Base-by-base conservation (phyloP, 2,329 filamentous ascomycete genomes). In the Polychaeton citri region DNA sequence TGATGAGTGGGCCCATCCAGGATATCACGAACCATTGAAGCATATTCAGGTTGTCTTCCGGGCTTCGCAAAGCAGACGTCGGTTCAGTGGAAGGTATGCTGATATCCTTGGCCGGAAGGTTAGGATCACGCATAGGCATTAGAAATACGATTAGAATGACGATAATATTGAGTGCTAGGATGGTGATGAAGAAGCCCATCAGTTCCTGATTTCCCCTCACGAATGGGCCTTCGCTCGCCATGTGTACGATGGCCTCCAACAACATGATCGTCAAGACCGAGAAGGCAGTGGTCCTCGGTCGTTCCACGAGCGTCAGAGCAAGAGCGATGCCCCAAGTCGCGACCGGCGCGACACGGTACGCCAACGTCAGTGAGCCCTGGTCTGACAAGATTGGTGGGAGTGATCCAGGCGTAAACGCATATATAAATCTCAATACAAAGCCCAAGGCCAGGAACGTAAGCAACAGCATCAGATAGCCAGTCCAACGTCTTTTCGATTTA, bases 11-110 rank as follows among this genome's bases (percentile, higher is more conserved):
- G 1, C 66, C 64, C 61, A 93, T 79, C 86, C 86, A 94, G 0
- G 74, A 81, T 19, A 93, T 79, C 5, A 74, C 79, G 72, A 88
- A 81, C 60, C 84, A 94, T 46, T 87, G 81, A 71, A 83, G 86
- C 1, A 87, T 64, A 1, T 71, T 81, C 17, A 93, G 55, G 43
- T 81, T 76, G 47, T 94, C 86, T 54, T 94, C 86, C 0, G 86
- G 79, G 33, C 71, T 77, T 19, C 84, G 78, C n/a, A 81, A 61
- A 2, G 66, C 57, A 2, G 61, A 65, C 0, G 69, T 76, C 1
- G 81, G 74, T 4, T 58, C 43, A 13, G 65, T 61, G 36, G 70
- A 74, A 2, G 73, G 65, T 12, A 61, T 58, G 35, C 76, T 75
- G 38, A 87, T 83, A 1, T 68, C 70, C 6, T 68, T 55, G 3